These are phyloP conservation scores for Skeletonema tropicum DNA, from an alignment of 108 stramenopile species.

Conservation along the genomic window DNA sequence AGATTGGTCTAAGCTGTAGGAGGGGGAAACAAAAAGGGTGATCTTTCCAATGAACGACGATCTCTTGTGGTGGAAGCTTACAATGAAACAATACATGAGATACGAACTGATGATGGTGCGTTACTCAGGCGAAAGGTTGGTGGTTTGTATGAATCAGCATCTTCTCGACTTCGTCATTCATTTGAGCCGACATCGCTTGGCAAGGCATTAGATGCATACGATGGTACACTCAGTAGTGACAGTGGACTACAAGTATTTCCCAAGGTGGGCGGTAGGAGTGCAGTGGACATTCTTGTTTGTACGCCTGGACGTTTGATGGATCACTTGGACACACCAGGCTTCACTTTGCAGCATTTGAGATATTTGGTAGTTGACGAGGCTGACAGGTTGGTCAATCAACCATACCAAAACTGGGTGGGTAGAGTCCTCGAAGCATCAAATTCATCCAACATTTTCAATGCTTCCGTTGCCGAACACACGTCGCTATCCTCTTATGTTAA, in stretches of 20 bases:
- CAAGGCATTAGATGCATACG: conserved; percentile 38
- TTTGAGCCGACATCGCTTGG: conserved; percentile 44
- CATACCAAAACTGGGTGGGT: conserved; percentile 92
- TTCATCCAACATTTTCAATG: conserved; percentile 28
- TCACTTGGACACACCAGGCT: conserved; percentile 94
- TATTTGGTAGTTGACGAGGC: conserved; percentile 96
- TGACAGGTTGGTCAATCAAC: conserved; percentile 90
- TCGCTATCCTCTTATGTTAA: conserved; percentile 36
- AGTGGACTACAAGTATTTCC: conserved; percentile 35
- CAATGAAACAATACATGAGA: conserved; percentile 30
- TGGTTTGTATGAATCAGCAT: conserved; percentile 34
- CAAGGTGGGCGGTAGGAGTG: conserved; percentile 46
- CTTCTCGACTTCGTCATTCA: conserved; percentile 37
- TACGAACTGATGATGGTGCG: conserved; percentile 31
- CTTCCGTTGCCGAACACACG: background rate
- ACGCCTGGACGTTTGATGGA: conserved; percentile 95
- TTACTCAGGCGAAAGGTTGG: conserved; percentile 35
- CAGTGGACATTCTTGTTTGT: conserved; percentile 92
- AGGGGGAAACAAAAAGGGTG: conserved; percentile 47
- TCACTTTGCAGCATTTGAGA: conserved; percentile 89
- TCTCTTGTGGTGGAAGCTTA: conserved; percentile 44
- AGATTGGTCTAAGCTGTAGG: conserved; percentile 91
- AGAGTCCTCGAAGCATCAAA: conserved; percentile 72
- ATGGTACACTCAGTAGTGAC: conserved; percentile 38
- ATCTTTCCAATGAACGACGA: conserved; percentile 47